Evolutionary conservation across 2,329 filamentous ascomycete genomes (phyloP).

Genomic region (Raffaelea ambrosiae): DNA sequence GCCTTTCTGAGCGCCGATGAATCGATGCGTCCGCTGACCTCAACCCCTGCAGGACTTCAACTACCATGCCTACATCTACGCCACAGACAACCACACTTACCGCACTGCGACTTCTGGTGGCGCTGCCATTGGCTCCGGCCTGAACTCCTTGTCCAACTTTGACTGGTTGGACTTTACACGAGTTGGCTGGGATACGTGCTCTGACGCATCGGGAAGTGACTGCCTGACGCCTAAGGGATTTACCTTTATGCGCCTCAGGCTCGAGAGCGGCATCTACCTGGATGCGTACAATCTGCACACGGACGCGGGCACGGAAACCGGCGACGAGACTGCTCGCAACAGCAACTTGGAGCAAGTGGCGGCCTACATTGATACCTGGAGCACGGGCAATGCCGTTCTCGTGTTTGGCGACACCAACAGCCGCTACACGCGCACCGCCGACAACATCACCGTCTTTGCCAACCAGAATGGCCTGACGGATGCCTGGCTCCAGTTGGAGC

Average conservation of each 20-base stretch:
- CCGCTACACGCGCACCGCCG: slow-evolving; percentile 49
- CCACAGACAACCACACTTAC: slow-evolving; percentile 48
- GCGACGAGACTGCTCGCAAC: slow-evolving; percentile 46
- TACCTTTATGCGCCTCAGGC: slow-evolving; percentile 52
- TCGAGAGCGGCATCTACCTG: slow-evolving; percentile 45
- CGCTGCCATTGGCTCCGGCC: slow-evolving; percentile 52
- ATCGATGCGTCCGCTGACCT: neutral
- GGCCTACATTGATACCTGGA: slow-evolving; percentile 46
- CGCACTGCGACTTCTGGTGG: slow-evolving; percentile 58
- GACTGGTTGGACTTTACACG: slow-evolving; percentile 47
- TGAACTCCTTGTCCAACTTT: slow-evolving; percentile 56
- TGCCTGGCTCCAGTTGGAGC: slow-evolving; percentile 49
- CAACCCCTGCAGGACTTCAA: slow-evolving; percentile 49
- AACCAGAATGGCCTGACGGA: slow-evolving; percentile 46
- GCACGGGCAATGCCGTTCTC: slow-evolving; percentile 51
- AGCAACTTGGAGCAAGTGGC: slow-evolving; percentile 52
- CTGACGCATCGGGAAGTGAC: slow-evolving; percentile 44
- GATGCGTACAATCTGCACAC: slow-evolving; percentile 61
- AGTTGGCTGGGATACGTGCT: slow-evolving; percentile 51
- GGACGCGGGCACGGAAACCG: slow-evolving; percentile 47
- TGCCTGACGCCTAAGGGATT: slow-evolving; percentile 64
- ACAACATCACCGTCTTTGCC: slow-evolving; percentile 42
- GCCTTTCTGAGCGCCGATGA: too few species aligned
- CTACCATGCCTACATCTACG: slow-evolving; percentile 56
- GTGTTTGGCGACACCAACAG: slow-evolving; percentile 59